Evolutionary conservation across 2,329 filamentous ascomycete genomes (phyloP), one percentile per base, ranked within the genome.

Genomic region (Aureobasidium sp.): DNA sequence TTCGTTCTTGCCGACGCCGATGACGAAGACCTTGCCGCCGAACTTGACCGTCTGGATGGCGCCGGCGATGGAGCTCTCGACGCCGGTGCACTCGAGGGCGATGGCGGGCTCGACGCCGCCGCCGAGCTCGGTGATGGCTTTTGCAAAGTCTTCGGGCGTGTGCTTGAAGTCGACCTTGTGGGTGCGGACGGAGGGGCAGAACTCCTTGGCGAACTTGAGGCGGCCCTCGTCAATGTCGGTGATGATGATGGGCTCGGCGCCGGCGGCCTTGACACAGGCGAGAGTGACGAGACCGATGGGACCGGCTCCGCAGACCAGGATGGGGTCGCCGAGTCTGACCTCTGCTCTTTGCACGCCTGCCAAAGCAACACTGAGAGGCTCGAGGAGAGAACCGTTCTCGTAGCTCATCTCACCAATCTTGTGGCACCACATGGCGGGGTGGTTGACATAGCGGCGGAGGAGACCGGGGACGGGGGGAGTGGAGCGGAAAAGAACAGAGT

Each of bases 1-100:
- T 80, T 97, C 90, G 74, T 94, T 92, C 82, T 89, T 93, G 67
- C 93, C 94, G 2, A 97, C 92, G 44, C 93, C 93, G 67, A 97
- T 95, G 66, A 97, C 88, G 72, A 97, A 97, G 60, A 97, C 93
- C 77, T 95, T 96, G 69, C 94, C 93, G 67, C 93, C 94, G 71
- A 97, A 97, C 78, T 93, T 95, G 73, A 89, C 85, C 11, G 90
- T 87, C 83, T 92, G 94, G 73, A 97, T 93, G 59, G 91, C 91
- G 31, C 89, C 82, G 6, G 86, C 85, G 70, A 97, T 89, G 74
- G 88, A 92, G 77, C 87, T 90, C 80, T 97, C 92, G 17, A 96
- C 91, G 56, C 94, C 94, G 0, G 94, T 97, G 80, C 93, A 97
- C 77, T 97, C 93, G 76, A 97, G 83, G 14, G 87, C 87, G 59